Evolutionary conservation across 805 yeast species (phyloP), one percentile per base, ranked within the genome.

Genomic region (Sugiyamaella marilandica): DNA sequence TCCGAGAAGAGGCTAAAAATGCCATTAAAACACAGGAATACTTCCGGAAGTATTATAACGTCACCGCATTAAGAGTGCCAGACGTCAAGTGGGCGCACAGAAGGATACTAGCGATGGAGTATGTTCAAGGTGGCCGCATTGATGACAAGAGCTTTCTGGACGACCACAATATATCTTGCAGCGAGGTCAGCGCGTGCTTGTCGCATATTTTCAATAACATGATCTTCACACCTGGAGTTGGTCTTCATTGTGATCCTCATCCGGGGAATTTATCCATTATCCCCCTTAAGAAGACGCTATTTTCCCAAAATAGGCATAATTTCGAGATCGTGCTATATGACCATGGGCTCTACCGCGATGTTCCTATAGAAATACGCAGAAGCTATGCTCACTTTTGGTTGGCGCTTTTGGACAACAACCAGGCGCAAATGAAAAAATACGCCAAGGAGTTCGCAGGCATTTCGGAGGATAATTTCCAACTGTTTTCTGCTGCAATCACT

Each of bases 191-290:
- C 1, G 72, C 84, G 5, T 92, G 97, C 65, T 74, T 94, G 36
- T 82, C 97, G 0, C 96, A 92, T 61, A 83, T 89, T 29, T 94
- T 94, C 74, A 88, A 92, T 72, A 84, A 82, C 64, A 94, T 94
- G 99, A 89, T 94, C 39, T 94, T 94, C 72, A 85, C 95, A 1
- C 95, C 97, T 0, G 84, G 82, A 26, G 96, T 89, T 19, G 88
- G 92, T 0, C 79, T 94, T 41, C 99, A 94, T 67, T 94, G 99
- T 71, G 99, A 94, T 67, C 99, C 99, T 1, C 99, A 94, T 67
- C 96, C 96, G 10, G 99, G 99, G 0, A 94, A 94, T 63, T 73
- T 94, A 54, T 97, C 98, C 0, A 88, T 94, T 19, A 74, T 90
- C 52, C 63, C 68, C 1, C 59, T 16, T 61, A 68, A 7, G 56